Evolutionary conservation across 2,329 filamentous ascomycete genomes (phyloP).

Genomic region (Davidsoniella eucalypti): DNA sequence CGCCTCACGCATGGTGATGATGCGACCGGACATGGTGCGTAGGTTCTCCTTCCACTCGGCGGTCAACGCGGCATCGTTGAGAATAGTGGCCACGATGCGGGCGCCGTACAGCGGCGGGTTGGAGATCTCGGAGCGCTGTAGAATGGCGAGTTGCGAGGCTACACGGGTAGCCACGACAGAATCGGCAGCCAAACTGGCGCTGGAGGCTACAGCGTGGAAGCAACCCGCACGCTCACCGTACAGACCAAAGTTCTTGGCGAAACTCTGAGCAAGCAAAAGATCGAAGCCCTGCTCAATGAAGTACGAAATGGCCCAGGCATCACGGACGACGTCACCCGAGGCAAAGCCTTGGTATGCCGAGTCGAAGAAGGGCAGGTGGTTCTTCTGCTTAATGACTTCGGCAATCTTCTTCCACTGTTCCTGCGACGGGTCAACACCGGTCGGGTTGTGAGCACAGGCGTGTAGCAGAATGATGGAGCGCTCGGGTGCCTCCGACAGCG

Average conservation of each 20-base stretch:
- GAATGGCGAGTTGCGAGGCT: constrained; percentile 74
- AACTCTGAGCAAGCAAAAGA: constrained; percentile 77
- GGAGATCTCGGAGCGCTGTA: constrained; percentile 93
- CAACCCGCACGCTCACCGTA: constrained; percentile 93
- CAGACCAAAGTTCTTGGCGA: constrained; percentile 95
- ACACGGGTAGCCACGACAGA: constrained; percentile 50
- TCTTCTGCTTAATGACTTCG: constrained; percentile 53
- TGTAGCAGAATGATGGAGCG: constrained; percentile 81
- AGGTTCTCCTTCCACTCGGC: constrained; percentile 87
- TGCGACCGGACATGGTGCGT: constrained; percentile 84
- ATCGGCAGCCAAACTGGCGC: constrained; percentile 34
- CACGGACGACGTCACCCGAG: constrained; percentile 68
- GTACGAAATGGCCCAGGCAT: constrained; percentile 85
- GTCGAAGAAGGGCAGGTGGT: constrained; percentile 97
- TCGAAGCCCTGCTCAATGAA: constrained; percentile 87
- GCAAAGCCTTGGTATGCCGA: constrained; percentile 96
- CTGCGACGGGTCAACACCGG: constrained; percentile 82
- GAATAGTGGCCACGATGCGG: constrained; percentile 64
- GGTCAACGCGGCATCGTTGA: constrained; percentile 72
- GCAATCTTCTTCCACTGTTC: constrained; percentile 93
- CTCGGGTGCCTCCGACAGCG: constrained; percentile 54
- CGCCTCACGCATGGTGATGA: constrained; percentile 74
- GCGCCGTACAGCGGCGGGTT: constrained; percentile 94
- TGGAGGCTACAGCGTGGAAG: constrained; percentile 80
- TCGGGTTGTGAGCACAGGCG: constrained; percentile 95